Base-by-base conservation (phyloP, 441 rosid species). In the Pelargonium fulgidum region DNA sequence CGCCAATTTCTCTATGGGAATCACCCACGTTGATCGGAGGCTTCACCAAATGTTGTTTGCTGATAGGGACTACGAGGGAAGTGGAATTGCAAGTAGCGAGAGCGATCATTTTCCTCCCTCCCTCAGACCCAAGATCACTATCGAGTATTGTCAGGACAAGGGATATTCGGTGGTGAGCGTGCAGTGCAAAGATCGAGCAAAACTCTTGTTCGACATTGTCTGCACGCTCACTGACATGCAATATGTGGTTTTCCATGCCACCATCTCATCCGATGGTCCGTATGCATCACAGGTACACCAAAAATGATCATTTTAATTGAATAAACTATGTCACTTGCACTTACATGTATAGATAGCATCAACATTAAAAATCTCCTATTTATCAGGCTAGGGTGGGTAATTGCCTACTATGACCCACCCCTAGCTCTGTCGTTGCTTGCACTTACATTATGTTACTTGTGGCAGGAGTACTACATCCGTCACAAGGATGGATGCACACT, bases 221-320 rank as follows among this genome's bases (percentile, higher is more conserved):
- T 92, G 95, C 84, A 88, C 96, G 26, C 87, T 92, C 64, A 92
- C 98, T 16, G 98, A 92, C 66, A 89, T 90, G 98, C 96, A 92
- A 41, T 92, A 92, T 76, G 90, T 89, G 67, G 96, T 92, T 73
- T 92, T 89, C 67, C 98, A 90, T 74, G 98, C 96, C 58, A 78
- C 77, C 58, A 86, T 90, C 62, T 80, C 86, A 3, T 88, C 98
- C 0, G 83, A 78, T 41, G 93, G 89, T 12, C 87, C 95, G 64
- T 78, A 79, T 75, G 98, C 98, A 9, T 76, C 81, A 45, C 96
- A 92, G 88, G 93, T 88, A 80, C 4, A 1, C n/a, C 36, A 45
- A 45, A 45, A 45, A 8, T 11, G 7, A 9, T 45, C 13, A 44
- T 44, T 12, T 44, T 44, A 7, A 12, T 44, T 44, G n/a, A n/a